These are phyloP conservation scores for Pseudogymnoascus sp. DNA, from an alignment of 2,329 filamentous ascomycete species.

Conservation along the genomic window DNA sequence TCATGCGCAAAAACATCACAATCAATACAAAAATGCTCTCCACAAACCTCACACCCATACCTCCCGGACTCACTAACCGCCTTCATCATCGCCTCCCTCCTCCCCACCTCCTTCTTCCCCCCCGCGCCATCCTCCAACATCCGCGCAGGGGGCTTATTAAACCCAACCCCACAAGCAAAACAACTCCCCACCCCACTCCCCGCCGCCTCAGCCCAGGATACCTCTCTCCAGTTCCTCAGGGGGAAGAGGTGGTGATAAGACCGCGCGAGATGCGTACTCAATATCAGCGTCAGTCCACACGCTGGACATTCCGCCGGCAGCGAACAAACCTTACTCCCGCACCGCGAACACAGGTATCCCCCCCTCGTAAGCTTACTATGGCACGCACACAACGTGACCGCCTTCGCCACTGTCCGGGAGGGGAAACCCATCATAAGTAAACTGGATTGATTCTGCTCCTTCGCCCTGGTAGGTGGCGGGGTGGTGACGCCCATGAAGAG, in stretches of 20 bases:
- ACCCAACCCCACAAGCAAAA: constrained; percentile 66
- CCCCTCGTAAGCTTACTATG: constrained; percentile 74
- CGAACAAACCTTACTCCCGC: constrained; percentile 78
- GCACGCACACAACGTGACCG: constrained; percentile 76
- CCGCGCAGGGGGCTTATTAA: constrained; percentile 41
- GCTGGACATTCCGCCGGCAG: constrained; percentile 85
- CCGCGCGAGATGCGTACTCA: constrained; percentile 87
- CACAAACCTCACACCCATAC: constrained; percentile 83
- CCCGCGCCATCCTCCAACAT: background rate
- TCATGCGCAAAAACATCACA: constrained; percentile 95
- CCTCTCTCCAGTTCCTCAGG: constrained; percentile 81
- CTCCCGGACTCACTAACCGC: constrained; percentile 77
- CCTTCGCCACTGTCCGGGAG: constrained; percentile 61
- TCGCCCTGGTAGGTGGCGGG: constrained; percentile 69
- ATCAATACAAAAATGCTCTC: constrained; percentile 92
- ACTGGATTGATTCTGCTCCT: constrained; percentile 48
- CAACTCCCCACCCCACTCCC: constrained; percentile 50
- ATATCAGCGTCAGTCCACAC: constrained; percentile 83
- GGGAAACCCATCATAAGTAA: constrained; percentile 98
- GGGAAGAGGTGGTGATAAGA: constrained; percentile 92
- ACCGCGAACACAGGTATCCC: constrained; percentile 86
- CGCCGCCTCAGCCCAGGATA: constrained; percentile 67
- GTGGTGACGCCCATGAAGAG: constrained; percentile 84
- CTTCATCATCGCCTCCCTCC: constrained; percentile 32
- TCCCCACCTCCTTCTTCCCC: constrained; percentile 12